These are phyloP conservation scores for Polyplosphaeria fusca DNA, from an alignment of 495 filamentous ascomycete genomes.

Conservation along the genomic window DNA sequence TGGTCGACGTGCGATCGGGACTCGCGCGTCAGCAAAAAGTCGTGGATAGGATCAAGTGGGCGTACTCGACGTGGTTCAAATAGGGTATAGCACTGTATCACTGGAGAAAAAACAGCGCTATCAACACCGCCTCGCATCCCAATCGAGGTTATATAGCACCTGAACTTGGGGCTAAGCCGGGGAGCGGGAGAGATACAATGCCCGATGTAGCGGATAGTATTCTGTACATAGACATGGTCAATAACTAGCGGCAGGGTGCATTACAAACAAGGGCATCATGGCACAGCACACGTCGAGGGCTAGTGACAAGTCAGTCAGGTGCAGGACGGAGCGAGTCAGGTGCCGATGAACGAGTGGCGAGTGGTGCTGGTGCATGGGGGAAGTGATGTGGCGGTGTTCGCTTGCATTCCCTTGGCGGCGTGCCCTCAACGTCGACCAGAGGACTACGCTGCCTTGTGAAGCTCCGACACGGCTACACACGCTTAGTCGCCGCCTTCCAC, in stretches of 20 bases:
- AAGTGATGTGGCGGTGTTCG: background rate
- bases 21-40: constrained; percentile 70
- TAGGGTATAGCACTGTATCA: background rate
- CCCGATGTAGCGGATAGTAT: no score
- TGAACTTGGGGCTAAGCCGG: no score
- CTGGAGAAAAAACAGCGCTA: no score
- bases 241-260: no score
- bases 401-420: background rate
- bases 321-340: background rate
- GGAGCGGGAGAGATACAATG: no score
- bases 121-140: no score
- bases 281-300: no score
- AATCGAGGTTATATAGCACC: no score
- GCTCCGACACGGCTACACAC: constrained; percentile 8
- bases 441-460: constrained; percentile 24
- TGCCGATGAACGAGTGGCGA: background rate
- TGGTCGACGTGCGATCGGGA: constrained; percentile 71
- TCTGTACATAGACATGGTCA: no score
- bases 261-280: no score
- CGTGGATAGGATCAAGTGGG: constrained; percentile 79
- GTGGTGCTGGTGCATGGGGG: background rate
- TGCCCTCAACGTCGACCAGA: background rate
- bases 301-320: no score
- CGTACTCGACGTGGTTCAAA: constrained; percentile 74
- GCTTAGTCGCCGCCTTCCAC: no score